Conservation (phyloP, 108 stramenopile genomes). For the Cyclostephanos tholiformis region DNA sequence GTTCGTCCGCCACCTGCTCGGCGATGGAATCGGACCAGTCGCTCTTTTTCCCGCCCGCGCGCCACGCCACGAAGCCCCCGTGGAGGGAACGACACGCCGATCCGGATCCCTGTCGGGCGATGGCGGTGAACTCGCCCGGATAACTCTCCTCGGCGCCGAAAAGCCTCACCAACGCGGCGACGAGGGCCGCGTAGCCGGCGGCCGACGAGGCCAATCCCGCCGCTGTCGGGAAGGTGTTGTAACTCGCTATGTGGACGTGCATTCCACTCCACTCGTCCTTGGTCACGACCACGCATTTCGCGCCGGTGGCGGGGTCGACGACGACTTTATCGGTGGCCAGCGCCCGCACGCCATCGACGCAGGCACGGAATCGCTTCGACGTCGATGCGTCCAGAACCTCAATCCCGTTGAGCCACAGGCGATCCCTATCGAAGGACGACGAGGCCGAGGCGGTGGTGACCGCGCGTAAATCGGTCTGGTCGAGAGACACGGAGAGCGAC, state of each 20-base stretch:
- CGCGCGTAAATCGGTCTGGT: constrained; percentile 91
- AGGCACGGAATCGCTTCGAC: constrained; percentile 76
- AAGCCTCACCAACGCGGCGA: constrained; percentile 80
- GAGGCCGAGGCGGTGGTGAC: constrained; percentile 92
- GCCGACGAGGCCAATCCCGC: constrained; percentile 95
- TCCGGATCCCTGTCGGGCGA: constrained; percentile 95
- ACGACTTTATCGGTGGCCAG: constrained; percentile 62
- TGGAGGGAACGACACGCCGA: constrained; percentile 93
- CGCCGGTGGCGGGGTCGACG: constrained; percentile 13
- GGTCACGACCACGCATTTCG: constrained; percentile 57
- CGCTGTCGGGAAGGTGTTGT: constrained; percentile 98
- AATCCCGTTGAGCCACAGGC: constrained; percentile 95
- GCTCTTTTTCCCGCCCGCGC: constrained; percentile 59
- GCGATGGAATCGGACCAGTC: constrained; percentile 92
- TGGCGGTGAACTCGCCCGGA: constrained; percentile 85
- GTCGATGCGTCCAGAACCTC: constrained; percentile 65
- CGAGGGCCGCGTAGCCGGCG: constrained; percentile 94
- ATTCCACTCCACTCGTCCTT: constrained; percentile 73
- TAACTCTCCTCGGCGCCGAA: constrained; percentile 81
- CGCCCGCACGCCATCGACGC: constrained; percentile 70
- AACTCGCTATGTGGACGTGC: constrained; percentile 83
- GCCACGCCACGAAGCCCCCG: constrained; percentile 98
- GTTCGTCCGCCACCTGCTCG: constrained; percentile 87
- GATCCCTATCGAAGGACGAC: constrained; percentile 70
- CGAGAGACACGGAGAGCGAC: constrained; percentile 88